Evolutionary conservation across 2,329 filamentous ascomycete species (phyloP).

Genomic region (Neonectria coccinea): DNA sequence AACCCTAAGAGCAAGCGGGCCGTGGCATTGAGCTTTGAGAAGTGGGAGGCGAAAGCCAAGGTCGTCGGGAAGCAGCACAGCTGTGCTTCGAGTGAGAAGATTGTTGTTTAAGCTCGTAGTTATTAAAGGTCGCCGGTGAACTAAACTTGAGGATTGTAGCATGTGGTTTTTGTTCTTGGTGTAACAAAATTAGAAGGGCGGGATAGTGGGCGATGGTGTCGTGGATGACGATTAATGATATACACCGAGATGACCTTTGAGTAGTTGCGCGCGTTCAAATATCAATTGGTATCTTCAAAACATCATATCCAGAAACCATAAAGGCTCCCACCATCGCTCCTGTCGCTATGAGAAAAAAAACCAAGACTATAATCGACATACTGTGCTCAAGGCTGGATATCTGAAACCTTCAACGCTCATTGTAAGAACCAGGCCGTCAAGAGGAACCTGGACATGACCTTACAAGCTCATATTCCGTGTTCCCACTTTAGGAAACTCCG

Average conservation of each 20-base stretch:
- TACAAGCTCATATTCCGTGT: background rate
- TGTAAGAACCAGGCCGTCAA: background rate
- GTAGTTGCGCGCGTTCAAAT: background rate
- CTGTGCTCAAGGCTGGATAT: background rate
- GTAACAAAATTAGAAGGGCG: background rate
- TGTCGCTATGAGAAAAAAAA: background rate
- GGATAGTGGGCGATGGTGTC: background rate
- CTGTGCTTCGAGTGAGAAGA: slow-evolving; percentile 44
- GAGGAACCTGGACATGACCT: no score
- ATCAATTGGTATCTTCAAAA: background rate
- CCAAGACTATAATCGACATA: background rate
- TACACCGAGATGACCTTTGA: background rate
- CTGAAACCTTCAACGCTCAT: background rate
- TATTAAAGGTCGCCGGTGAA: background rate
- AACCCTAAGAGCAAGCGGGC: slow-evolving; percentile 44
- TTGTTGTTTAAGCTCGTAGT: slow-evolving; percentile 32
- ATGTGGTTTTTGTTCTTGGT: background rate
- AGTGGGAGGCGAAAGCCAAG: slow-evolving; percentile 41
- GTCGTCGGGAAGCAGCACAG: slow-evolving; percentile 46
- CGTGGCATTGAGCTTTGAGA: slow-evolving; percentile 42
- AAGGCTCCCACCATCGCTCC: background rate
- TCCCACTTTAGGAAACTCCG: background rate
- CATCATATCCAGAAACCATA: background rate
- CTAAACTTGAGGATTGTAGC: background rate
- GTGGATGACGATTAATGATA: background rate